Percentiles rank a stretch among this genome's conserved stretches.
phyloP scores from a whole-genome alignment of 2,329 filamentous ascomycete genomes.

The Sporothrix protearum region DNA sequence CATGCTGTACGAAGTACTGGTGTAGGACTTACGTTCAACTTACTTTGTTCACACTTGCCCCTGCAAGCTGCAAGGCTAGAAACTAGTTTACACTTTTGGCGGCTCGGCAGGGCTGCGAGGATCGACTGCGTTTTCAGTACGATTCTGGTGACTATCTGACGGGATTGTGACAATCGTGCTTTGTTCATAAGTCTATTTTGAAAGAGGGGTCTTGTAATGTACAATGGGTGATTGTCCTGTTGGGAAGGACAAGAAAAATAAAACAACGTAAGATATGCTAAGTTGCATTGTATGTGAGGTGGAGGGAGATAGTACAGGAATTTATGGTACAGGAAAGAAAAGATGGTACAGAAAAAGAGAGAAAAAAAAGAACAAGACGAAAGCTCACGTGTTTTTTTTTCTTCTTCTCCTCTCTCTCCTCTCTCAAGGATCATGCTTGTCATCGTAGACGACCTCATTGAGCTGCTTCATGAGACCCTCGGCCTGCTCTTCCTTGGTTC shows the following conservation, averaged over 20 bases:
- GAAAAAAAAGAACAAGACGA: too few relatives aligned
- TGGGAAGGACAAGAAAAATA: too few relatives aligned
- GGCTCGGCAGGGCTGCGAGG: neutral
- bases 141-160: neutral
- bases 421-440: neutral
- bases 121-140: neutral
- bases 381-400: too few relatives aligned
- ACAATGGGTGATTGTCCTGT: neutral
- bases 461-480: conserved; percentile 36
- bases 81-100: neutral
- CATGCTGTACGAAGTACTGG: neutral
- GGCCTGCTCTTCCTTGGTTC: conserved; percentile 37
- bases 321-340: too few relatives aligned
- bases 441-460: neutral
- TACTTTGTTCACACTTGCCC: neutral
- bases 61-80: neutral
- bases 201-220: neutral
- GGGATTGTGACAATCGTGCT: neutral
- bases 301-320: too few relatives aligned
- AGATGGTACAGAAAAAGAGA: neutral
- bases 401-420: too few relatives aligned
- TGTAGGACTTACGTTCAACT: too few relatives aligned
- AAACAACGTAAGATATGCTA: too few relatives aligned
- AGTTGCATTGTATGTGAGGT: too few relatives aligned
- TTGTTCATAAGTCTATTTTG: neutral